These are phyloP conservation scores for Beta corolliflora DNA, from an alignment of 179 eudicot species.

Conservation along the genomic window DNA sequence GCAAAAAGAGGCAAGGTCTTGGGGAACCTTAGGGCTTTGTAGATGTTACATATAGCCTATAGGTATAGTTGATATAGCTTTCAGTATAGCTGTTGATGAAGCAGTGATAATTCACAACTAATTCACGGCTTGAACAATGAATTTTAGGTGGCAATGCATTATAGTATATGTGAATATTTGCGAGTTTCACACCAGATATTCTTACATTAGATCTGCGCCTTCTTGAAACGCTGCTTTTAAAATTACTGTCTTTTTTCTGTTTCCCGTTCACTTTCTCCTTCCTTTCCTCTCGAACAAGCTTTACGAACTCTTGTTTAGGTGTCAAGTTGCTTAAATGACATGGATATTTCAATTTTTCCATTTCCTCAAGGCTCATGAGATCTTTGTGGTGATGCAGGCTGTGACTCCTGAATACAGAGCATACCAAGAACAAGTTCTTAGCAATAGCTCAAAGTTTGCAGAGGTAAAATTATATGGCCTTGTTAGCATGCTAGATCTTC, in stretches of 20 bases:
- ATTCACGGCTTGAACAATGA: not conserved
- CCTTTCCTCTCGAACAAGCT: not conserved
- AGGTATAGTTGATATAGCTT: not conserved
- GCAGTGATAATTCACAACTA: not conserved
- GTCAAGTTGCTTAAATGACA: not conserved
- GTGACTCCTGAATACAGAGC: slow-evolving; percentile 92
- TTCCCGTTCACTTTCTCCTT: not conserved
- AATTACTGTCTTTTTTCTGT: not conserved
- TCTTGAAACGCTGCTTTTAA: not conserved
- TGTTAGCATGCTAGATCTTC: not conserved
- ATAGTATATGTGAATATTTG: not conserved
- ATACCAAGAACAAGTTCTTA: slow-evolving; percentile 97
- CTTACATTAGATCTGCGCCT: too few species aligned
- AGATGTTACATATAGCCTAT: not conserved
- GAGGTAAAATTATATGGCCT: slow-evolving; percentile 42
- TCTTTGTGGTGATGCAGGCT: slow-evolving; percentile 49
- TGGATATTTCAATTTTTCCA: not conserved
- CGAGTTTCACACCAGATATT: too few species aligned
- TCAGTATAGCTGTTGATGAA: not conserved
- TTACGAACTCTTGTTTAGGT: slow-evolving; percentile 3
- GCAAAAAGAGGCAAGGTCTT: not conserved
- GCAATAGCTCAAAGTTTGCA: slow-evolving; percentile 87
- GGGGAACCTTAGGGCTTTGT: not conserved
- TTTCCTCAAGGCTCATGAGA: slow-evolving; percentile 5
- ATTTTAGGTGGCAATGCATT: not conserved